Conservation (phyloP, 257 asterid species). For the Craterostigma plantagineum region DNA sequence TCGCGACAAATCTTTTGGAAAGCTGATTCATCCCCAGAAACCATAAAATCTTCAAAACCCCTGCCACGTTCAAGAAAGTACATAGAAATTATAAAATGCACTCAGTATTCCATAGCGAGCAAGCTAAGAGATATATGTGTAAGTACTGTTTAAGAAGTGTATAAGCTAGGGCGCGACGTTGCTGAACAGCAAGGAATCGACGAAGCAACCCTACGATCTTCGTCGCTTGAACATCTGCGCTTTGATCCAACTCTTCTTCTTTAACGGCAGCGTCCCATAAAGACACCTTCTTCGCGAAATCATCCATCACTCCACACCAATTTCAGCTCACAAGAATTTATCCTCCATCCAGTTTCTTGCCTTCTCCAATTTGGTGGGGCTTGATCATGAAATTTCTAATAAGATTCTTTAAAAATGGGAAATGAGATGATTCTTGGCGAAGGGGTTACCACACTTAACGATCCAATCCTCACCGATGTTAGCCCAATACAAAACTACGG, state of each 20-base stretch:
- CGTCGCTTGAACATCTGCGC: slow-evolving; percentile 9
- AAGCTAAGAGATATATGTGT: not conserved
- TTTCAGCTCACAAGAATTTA: too few relatives aligned
- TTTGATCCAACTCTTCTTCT: slow-evolving; percentile 3
- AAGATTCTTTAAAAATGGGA: too few relatives aligned
- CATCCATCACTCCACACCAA: slow-evolving; percentile 21
- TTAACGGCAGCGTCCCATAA: slow-evolving; percentile 24
- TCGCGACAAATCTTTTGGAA: slow-evolving; percentile 82
- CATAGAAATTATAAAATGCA: slow-evolving; percentile 4
- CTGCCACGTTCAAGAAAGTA: slow-evolving; percentile 21
- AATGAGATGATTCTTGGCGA: too few relatives aligned
- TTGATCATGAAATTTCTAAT: too few relatives aligned
- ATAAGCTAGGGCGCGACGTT: slow-evolving; percentile 81
- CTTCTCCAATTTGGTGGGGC: too few relatives aligned
- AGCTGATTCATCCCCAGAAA: slow-evolving; percentile 64
- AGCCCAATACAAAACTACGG: too few relatives aligned
- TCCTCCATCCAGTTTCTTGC: too few relatives aligned
- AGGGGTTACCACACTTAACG: too few relatives aligned
- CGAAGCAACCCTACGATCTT: slow-evolving; percentile 33
- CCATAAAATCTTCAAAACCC: slow-evolving; percentile 68
- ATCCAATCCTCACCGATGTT: too few relatives aligned
- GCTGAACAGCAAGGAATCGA: slow-evolving; percentile 56
- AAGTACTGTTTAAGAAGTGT: slow-evolving; percentile 63
- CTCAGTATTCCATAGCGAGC: not conserved
- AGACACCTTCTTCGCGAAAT: slow-evolving; percentile 43